phyloP scores from a whole-genome alignment of 257 asterid species.

The Handroanthus guayacan region DNA sequence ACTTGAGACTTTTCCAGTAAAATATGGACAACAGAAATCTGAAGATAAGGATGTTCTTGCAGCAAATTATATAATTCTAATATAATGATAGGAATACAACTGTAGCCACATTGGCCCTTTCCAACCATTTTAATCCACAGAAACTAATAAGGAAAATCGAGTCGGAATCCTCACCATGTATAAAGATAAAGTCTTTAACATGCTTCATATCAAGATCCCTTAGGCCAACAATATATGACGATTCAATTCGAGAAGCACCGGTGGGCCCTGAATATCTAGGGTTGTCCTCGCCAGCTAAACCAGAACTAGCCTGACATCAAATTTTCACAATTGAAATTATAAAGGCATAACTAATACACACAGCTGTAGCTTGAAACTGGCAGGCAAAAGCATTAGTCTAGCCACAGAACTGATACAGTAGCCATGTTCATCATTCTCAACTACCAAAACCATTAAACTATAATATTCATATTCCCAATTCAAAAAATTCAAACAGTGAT shows the following conservation, averaged over 20 bases:
- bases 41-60: not conserved
- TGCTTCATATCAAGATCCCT: conserved; percentile 96
- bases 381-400: conserved; percentile 29
- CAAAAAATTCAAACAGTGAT: not conserved
- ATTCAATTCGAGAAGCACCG: conserved; percentile 84
- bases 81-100: not conserved
- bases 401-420: conserved; percentile 34
- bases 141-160: conserved; percentile 33
- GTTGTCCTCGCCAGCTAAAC: conserved; percentile 82
- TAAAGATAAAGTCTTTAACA: conserved; percentile 81
- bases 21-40: conserved; percentile 1
- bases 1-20: conserved; percentile 10
- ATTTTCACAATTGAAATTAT: conserved; percentile 37
- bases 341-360: conserved; percentile 24
- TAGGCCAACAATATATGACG: conserved; percentile 76
- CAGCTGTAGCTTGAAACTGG: conserved; percentile 32
- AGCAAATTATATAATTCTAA: not conserved
- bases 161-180: conserved; percentile 74
- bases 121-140: conserved; percentile 20
- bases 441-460: conserved; percentile 25
- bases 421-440: conserved; percentile 30
- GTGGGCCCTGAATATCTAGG: conserved; percentile 63
- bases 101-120: conserved; percentile 24
- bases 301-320: conserved; percentile 82
- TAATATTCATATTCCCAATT: not conserved